Base-by-base conservation (phyloP, 345 rosid species). In the Cardamine chenopodiifolia region DNA sequence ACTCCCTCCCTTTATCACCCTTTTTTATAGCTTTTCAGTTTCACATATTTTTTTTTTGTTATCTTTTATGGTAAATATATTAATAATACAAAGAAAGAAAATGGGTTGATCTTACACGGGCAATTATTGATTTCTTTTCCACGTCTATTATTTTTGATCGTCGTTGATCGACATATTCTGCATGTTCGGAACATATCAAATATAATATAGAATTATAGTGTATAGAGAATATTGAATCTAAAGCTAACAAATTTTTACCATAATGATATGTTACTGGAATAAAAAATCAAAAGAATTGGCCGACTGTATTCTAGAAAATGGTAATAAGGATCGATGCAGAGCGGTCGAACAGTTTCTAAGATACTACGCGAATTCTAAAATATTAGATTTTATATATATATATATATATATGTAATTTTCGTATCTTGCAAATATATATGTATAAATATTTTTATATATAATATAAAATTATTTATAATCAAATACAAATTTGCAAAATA, bases 11-110 rank as follows among this genome's bases (percentile, higher is more conserved):
- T 73, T 11, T 18, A 17, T 3, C 65, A 55, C 26, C 67, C 90
- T 78, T 87, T 87, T 91, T 86, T 89, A 91, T 86, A 89, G 89
- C 72, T 70, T 79, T 79, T 62, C 29, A 39, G 7, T 48, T 48
- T 58, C 34, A 57, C 72, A 23, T 26, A 19, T 18, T 11, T 23
- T 6, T 22, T 23, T 9, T 20, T 1, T 55, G 42, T 29, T 18
- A 34, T 47, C 31, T 59, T 57, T 44, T 20, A n/a, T 32, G n/a
- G 73, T 31, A 69, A 69, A 19, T 44, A 62, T 53, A 44, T 60
- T 13, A 62, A 40, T 60, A 32, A 76, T 52, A 17, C 32, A 53
- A 62, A 70, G 22, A 70, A 67, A 53, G 31, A 68, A 10, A 10
- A 52, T 18, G 50, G 19, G 7, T 40, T 55, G 31, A 49, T 54